These are phyloP conservation scores for Yamadazyma akitaensis DNA, from an alignment of 805 yeast species.

Conservation along the genomic window DNA sequence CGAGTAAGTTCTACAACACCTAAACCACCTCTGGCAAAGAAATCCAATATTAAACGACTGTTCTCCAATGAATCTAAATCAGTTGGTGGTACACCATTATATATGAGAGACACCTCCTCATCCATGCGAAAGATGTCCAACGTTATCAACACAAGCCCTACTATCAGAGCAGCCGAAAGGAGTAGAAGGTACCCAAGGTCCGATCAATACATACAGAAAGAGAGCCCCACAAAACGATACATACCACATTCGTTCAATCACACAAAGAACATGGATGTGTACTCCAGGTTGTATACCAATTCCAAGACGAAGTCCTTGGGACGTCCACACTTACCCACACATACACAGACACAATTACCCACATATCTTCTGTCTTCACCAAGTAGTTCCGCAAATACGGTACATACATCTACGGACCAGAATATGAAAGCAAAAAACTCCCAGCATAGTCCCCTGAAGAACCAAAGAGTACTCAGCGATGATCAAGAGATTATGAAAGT, in stretches of 20 bases:
- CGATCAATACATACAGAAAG: neutral
- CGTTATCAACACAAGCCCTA: conserved; percentile 4
- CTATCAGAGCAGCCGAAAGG: neutral
- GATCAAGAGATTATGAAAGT: neutral
- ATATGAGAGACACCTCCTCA: conserved; percentile 42
- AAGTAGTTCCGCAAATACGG: neutral
- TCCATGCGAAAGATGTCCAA: conserved; percentile 24
- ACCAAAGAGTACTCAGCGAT: neutral
- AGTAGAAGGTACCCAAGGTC: neutral
- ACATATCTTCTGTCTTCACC: neutral
- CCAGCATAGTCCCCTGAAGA: neutral
- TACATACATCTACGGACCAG: neutral
- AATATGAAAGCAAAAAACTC: too few species aligned
- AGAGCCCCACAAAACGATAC: neutral
- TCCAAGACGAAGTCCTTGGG: conserved; percentile 1
- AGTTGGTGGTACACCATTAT: conserved; percentile 20
- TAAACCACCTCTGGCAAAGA: conserved; percentile 3
- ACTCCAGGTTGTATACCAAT: conserved; percentile 11
- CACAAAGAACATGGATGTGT: conserved; percentile 9
- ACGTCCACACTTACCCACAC: neutral
- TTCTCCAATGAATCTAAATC: conserved; percentile 6
- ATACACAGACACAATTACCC: neutral
- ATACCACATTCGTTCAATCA: neutral
- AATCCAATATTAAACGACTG: neutral
- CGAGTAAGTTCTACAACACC: neutral